Evolutionary conservation across 345 rosid genomes (phyloP), one percentile per base, ranked within the genome.

Genomic region (Linum usitatissimum): DNA sequence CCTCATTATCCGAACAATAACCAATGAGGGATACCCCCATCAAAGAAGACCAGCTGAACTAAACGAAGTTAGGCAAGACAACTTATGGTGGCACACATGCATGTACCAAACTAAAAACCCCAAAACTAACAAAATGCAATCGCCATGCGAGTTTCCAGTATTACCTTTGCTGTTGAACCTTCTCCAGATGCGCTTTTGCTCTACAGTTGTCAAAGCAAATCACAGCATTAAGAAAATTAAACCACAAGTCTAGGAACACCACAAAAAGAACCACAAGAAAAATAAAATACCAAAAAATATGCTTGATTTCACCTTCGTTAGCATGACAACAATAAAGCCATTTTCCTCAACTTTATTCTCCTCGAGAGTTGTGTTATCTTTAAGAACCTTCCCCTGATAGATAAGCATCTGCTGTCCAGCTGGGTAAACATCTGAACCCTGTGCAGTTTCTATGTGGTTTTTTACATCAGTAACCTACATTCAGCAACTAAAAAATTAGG

Each of bases 341-440:
- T 60, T 65, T 59, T 73, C 76, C 54, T 66, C 60, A 55, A 73
- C 76, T 64, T 73, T 61, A 55, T 68, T 73, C 36, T 64, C 72
- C 12, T 60, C 72, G 59, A 68, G 40, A 40, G 76, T 68, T 2
- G 76, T 68, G 36, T 57, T 31, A 51, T 73, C 72, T 20, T 73
- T 73, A 6, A 68, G 73, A 21, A 73, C 76, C 55, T 73, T 73
- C 63, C 76, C 76, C 28, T 73, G 72, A 28, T 73, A 48, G 57
- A 73, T 65, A 7, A 73, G 70, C 76, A 68, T 64, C 66, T 64
- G 76, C 2, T 65, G 69, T 18, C 30, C 69, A 61, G 69, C 72
- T 13, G 76, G 73, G 55, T 68, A 73, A 31, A 64, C 48, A 34
- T 64, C 73, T 3, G 53, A 53, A 3, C 76, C 76, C 56, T 73